Percentiles rank a stretch among this genome's conserved stretches.
Evolutionary conservation across 495 filamentous ascomycete genomes (phyloP).

Genomic region (Chaetomium tenue): DNA sequence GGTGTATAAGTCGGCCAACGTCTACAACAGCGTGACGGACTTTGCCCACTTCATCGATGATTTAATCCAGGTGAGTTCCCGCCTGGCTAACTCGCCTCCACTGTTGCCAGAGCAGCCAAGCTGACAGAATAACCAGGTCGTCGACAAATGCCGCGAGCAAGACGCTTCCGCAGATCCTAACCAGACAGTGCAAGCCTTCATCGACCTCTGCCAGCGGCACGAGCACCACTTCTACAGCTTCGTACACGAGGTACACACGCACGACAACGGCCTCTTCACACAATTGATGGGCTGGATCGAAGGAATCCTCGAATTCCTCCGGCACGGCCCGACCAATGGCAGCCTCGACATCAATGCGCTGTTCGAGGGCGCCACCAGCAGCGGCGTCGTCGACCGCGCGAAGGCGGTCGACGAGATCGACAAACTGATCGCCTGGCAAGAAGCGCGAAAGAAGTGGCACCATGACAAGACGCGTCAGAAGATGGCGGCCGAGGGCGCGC

Average conservation of each 20-base stretch:
- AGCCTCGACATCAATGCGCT: slow-evolving; percentile 92
- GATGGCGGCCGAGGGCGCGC: slow-evolving; percentile 78
- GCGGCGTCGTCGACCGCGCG: slow-evolving; percentile 62
- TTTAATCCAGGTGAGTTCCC: slow-evolving; percentile 60
- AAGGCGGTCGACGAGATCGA: slow-evolving; percentile 80
- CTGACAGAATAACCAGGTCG: slow-evolving; percentile 49
- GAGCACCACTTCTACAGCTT: slow-evolving; percentile 98
- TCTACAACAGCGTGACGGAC: slow-evolving; percentile 94
- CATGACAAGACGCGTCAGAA: slow-evolving; percentile 96
- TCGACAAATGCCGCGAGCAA: slow-evolving; percentile 85
- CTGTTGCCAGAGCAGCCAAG: background rate
- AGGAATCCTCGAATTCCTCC: slow-evolving; percentile 89
- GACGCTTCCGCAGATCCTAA: slow-evolving; percentile 94
- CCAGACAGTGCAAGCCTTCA: slow-evolving; percentile 97
- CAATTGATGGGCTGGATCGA: slow-evolving; percentile 97
- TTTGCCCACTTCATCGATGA: slow-evolving; percentile 92
- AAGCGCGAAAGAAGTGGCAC: slow-evolving; percentile 93
- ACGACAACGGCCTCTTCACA: slow-evolving; percentile 94
- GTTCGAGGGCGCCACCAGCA: slow-evolving; percentile 72
- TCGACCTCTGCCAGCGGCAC: slow-evolving; percentile 92
- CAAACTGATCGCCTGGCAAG: slow-evolving; percentile 85
- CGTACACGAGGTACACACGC: slow-evolving; percentile 95
- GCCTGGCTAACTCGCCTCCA: too few relatives aligned
- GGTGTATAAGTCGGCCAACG: slow-evolving; percentile 98
- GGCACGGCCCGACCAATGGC: slow-evolving; percentile 73